Conservation (phyloP, 108 stramenopile species). For the Chaetoceros muelleri region DNA sequence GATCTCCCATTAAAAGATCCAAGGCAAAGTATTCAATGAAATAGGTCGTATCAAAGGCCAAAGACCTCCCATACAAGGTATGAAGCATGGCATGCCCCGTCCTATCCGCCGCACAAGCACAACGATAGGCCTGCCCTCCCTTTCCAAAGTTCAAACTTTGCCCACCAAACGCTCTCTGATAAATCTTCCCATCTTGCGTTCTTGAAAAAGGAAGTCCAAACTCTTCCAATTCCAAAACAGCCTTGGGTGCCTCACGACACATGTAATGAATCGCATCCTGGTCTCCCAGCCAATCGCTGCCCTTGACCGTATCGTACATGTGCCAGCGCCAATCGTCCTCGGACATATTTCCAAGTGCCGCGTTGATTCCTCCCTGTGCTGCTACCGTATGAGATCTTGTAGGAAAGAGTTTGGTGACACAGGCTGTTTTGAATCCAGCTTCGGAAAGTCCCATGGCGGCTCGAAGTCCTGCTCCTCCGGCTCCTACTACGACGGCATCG, state of each 20-base stretch:
- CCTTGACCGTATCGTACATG: conserved; percentile 99
- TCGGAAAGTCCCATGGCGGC: conserved; percentile 98
- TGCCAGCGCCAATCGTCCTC: conserved; percentile 99
- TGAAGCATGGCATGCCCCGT: conserved; percentile 99
- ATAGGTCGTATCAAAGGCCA: conserved; percentile 98
- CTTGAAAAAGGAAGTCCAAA: conserved; percentile 90
- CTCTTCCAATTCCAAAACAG: conserved; percentile 95
- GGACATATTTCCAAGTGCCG: conserved; percentile 95
- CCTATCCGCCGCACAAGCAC: conserved; percentile 97
- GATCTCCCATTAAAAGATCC: conserved; percentile 89
- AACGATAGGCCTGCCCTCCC: conserved; percentile 95
- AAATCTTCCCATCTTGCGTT: conserved; percentile 98
- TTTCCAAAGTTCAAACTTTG: conserved; percentile 95
- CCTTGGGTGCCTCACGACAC: conserved; percentile 97
- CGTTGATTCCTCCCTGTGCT: conserved; percentile 99
- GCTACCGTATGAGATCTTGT: conserved; percentile 98
- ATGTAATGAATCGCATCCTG: conserved; percentile 99
- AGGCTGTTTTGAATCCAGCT: conserved; percentile 98
- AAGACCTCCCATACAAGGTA: conserved; percentile 96
- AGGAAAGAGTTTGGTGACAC: conserved; percentile 98
- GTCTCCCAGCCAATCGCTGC: conserved; percentile 98
- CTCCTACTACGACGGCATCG: conserved; percentile 98
- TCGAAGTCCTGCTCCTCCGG: conserved; percentile 94
- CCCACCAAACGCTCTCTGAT: conserved; percentile 99
- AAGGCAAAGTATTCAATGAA: conserved; percentile 99